phyloP scores from a whole-genome alignment of 257 asterid genomes.

The Henckelia pumila region DNA sequence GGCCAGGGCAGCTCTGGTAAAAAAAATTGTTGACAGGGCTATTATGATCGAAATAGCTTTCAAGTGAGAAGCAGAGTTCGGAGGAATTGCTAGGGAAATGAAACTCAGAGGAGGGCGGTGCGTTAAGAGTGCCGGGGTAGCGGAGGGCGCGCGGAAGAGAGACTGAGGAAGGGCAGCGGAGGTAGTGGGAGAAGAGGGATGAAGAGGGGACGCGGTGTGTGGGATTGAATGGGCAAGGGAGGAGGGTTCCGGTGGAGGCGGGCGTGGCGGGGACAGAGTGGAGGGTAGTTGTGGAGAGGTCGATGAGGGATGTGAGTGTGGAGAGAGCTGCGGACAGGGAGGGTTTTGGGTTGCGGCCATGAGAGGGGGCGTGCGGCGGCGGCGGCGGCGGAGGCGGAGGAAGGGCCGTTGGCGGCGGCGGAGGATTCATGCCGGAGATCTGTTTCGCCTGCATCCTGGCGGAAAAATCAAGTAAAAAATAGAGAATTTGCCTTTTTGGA shows the following conservation, averaged over 20 bases:
- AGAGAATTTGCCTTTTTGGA: too few relatives aligned
- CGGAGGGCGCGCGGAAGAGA: conserved; percentile 38
- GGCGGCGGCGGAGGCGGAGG: conserved; percentile 30
- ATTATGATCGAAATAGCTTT: conserved; percentile 28
- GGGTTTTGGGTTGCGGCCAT: conserved; percentile 29
- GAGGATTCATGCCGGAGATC: conserved; percentile 33
- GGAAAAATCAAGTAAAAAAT: too few relatives aligned
- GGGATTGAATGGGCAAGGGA: conserved; percentile 66
- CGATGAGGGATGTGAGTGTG: conserved; percentile 53
- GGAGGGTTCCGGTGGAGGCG: conserved; percentile 29
- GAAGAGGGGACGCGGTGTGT: conserved; percentile 67
- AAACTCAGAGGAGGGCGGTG: conserved; percentile 12
- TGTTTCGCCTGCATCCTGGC: too few relatives aligned
- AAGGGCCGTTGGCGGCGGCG: conserved; percentile 17
- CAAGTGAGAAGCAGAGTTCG: conserved; percentile 53
- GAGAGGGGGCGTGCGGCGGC: conserved; percentile 26
- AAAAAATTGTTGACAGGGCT: conserved; percentile 39
- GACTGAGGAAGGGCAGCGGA: conserved; percentile 54
- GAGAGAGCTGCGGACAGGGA: conserved; percentile 42
- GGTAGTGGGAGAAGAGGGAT: conserved; percentile 72
- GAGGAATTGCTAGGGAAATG: conserved; percentile 29
- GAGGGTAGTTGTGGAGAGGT: conserved; percentile 44
- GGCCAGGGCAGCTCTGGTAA: conserved; percentile 70
- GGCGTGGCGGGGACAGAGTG: conserved; percentile 46
- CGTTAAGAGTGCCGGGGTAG: conserved; percentile 45